phyloP scores from a whole-genome alignment of 1,284 basidiomycete species.

The Apiotrichum porosum region DNA sequence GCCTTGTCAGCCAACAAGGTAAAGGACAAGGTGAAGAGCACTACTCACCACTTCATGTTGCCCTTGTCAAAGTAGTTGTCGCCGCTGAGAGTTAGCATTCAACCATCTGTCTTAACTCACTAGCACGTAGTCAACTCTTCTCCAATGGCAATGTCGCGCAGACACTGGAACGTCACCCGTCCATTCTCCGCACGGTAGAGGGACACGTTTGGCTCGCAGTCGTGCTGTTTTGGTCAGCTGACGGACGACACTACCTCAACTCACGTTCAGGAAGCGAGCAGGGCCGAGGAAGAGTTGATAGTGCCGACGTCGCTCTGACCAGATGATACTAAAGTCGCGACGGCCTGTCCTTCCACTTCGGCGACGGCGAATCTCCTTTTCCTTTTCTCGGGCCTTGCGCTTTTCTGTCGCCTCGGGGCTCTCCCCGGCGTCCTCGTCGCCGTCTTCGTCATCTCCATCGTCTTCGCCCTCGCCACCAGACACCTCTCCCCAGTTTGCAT shows the following conservation, averaged over 20 bases:
- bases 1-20: constrained; percentile 12
- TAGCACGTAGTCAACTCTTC: constrained; percentile 47
- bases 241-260: constrained; percentile 5
- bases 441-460: constrained; percentile 5
- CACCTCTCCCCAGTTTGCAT: constrained; percentile 9
- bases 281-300: constrained; percentile 48
- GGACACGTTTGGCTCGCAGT: constrained; percentile 47
- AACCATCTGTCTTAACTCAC: constrained; percentile 22
- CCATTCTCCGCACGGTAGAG: constrained; percentile 36
- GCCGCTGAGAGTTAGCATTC: constrained; percentile 19
- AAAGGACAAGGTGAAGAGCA: background rate
- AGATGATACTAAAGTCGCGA: constrained; percentile 46
- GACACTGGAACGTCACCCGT: constrained; percentile 41
- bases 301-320: constrained; percentile 31
- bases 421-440: constrained; percentile 4
- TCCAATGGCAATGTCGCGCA: constrained; percentile 35
- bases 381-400: background rate
- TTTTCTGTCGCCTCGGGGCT: constrained; percentile 9
- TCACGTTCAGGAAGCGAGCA: constrained; percentile 46
- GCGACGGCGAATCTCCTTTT: constrained; percentile 2
- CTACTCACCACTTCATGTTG: constrained; percentile 36
- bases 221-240: constrained; percentile 29
- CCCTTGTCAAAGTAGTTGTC: constrained; percentile 39
- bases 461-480: constrained; percentile 20
- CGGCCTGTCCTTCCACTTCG: constrained; percentile 37